Evolutionary conservation across 495 filamentous ascomycete species (phyloP), one percentile per base, ranked within the genome.

Genomic region (Podospora tetraspora): DNA sequence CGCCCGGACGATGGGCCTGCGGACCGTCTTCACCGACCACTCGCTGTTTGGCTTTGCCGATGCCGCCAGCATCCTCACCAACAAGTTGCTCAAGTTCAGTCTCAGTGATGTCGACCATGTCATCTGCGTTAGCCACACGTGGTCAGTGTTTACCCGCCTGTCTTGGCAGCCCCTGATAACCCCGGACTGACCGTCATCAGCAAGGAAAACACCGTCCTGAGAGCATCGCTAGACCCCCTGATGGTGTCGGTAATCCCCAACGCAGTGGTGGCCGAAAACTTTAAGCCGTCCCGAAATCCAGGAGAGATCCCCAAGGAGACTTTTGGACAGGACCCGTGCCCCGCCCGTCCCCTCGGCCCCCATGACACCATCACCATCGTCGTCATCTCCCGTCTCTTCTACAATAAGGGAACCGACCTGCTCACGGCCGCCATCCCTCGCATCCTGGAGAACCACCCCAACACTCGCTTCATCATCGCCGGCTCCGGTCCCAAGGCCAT

Each of bases 241-340:
- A 97, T 96, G 90, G 95, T 98, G 34, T 97, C 93, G 0, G 95
- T 96, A 22, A 98, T 99, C 62, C 95, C 95, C 21, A 99, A 99
- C 75, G 95, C 95, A 5, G 91, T 99, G 3, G 95, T 99, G 16
- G 93, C 96, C 37, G 94, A 97, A 70, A 96, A 97, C 78, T 99
- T 98, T 76, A 86, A 88, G 30, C 95, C 95, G 0, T 78, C 90
- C 2, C 78, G 24, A 75, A 82, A 75, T 80, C 81, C 63, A 65
- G 74, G 74, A 73, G 73, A 75, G 66, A 60, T 73, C 61, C 70
- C 76, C 65, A 71, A 64, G 64, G 52, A 74, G 22, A 37, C 63
- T 9, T 69, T 67, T 59, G 11, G 25, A 8, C 66, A 68, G 13
- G 34, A 64, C 61, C 67, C 71, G 4, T 69, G 70, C 68, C 82